Base-by-base conservation (phyloP, 2,329 filamentous ascomycete species). In the Colletotrichum falcatum region DNA sequence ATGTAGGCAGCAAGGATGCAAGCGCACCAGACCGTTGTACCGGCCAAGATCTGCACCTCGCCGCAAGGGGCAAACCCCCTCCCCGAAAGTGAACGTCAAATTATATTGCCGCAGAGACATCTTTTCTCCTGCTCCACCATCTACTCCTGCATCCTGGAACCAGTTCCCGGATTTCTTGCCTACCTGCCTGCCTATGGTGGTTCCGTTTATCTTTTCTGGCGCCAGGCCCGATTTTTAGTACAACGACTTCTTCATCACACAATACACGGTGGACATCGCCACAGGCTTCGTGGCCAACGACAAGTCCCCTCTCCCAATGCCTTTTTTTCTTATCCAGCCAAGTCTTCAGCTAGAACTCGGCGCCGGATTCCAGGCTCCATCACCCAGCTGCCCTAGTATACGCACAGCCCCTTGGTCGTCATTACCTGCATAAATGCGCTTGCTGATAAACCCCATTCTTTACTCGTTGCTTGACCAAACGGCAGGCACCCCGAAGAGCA, bases 1-100 rank as follows among this genome's bases (percentile, higher is more conserved):
- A n/a, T n/a, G n/a, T n/a, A n/a, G n/a, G n/a, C n/a, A n/a, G n/a
- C n/a, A n/a, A n/a, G 60, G 39, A 55, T 49, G 33, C 33, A 33
- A 48, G 54, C 26, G 69, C 53, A 65, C 51, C 60, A 46, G 37
- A 44, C 65, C 30, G 46, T 65, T 56, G 46, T 65, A 35, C 54
- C 39, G 60, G 20, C 54, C 54, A 51, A 69, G 39, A 48, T 37
- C 58, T 71, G 69, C 65, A 70, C 20, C 23, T 61, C 33, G 65
- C 48, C 61, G n/a, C 54, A 65, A 65, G 26, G 23, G 51, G 65
- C 26, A 42, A 16, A n/a, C 39, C 16, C 42, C 33, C n/a, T n/a
- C 56, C 51, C 33, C 35, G 18, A 49, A 33, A 53, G 26, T 20
- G 53, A 61, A 46, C 42, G 14, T 44, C 67, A 51, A 59, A 67